These are phyloP conservation scores for Plectosphaerella plurivora DNA, from an alignment of 2,329 filamentous ascomycete genomes.

Conservation along the genomic window DNA sequence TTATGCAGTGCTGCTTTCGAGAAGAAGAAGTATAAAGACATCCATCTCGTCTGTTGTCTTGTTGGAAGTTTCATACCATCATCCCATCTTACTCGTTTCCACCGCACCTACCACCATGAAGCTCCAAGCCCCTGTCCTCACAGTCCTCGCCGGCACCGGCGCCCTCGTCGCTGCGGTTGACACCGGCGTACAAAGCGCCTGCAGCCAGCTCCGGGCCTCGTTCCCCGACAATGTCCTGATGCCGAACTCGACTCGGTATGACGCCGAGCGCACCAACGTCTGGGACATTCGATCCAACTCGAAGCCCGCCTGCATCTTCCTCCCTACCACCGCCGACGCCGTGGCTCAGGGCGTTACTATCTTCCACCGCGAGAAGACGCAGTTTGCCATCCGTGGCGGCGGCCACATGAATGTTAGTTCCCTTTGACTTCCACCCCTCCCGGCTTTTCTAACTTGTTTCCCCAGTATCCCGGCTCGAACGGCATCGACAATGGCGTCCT, in stretches of 20 bases:
- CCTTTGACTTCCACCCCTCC: too few species aligned
- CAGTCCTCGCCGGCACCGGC: too few species aligned
- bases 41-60: too few species aligned
- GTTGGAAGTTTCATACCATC: too few species aligned
- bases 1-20: too few species aligned
- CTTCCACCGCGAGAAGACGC: slow-evolving; percentile 8
- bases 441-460: not conserved
- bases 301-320: slow-evolving; percentile 2
- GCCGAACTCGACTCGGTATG: slow-evolving; percentile 4
- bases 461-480: slow-evolving; percentile 17
- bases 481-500: slow-evolving; percentile 18
- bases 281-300: slow-evolving; percentile 6
- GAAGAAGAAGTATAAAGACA: not conserved
- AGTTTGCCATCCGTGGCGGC: slow-evolving; percentile 19
- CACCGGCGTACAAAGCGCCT: slow-evolving; percentile 1
- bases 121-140: too few species aligned
- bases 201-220: slow-evolving; percentile 2
- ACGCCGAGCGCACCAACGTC: slow-evolving; percentile 5
- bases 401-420: slow-evolving; percentile 17
- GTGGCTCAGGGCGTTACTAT: slow-evolving; percentile 3
- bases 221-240: slow-evolving; percentile 1
- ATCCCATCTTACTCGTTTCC: too few species aligned
- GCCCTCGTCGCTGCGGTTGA: too few species aligned
- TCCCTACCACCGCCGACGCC: slow-evolving; percentile 1
- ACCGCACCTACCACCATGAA: too few species aligned